Conservation (phyloP, 1,139 yeast species). For the Yamadazyma membranifaciens region DNA sequence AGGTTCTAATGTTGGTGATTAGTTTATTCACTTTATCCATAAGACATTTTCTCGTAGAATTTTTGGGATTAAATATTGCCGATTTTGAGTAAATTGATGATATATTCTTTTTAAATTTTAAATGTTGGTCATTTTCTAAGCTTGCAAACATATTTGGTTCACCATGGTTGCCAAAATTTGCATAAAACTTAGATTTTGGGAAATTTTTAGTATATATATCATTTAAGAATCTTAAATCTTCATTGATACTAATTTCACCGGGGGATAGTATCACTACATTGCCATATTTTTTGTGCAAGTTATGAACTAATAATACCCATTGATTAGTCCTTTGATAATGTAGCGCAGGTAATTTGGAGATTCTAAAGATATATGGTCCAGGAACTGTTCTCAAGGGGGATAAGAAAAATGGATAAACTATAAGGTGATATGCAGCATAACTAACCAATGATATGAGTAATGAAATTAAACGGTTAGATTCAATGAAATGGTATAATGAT, state of each 20-base stretch:
- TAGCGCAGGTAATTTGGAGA: slow-evolving; percentile 45
- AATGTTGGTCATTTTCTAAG: slow-evolving; percentile 48
- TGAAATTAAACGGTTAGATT: slow-evolving; percentile 6
- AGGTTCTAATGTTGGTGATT: slow-evolving; percentile 23
- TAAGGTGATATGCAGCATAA: slow-evolving; percentile 24
- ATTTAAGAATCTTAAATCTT: slow-evolving; percentile 46
- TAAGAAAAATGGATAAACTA: slow-evolving; percentile 44
- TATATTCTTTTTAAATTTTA: slow-evolving; percentile 47
- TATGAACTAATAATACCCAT: slow-evolving; percentile 51
- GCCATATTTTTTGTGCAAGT: slow-evolving; percentile 57
- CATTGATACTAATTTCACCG: slow-evolving; percentile 58
- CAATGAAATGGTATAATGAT: slow-evolving; percentile 8
- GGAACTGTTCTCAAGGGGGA: slow-evolving; percentile 57
- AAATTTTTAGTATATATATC: slow-evolving; percentile 59
- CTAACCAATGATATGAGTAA: slow-evolving; percentile 1
- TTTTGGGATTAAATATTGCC: slow-evolving; percentile 30
- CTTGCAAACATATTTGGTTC: slow-evolving; percentile 59
- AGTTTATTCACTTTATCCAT: slow-evolving; percentile 26
- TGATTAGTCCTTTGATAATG: slow-evolving; percentile 52
- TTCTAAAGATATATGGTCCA: slow-evolving; percentile 57
- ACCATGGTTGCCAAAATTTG: slow-evolving; percentile 61
- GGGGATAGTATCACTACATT: slow-evolving; percentile 62
- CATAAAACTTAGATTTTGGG: slow-evolving; percentile 61
- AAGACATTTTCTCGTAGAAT: slow-evolving; percentile 26
- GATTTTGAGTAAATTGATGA: slow-evolving; percentile 51